These are phyloP conservation scores for Austroboletus niveus DNA, from an alignment of 1,284 basidiomycete genomes.

Conservation along the genomic window DNA sequence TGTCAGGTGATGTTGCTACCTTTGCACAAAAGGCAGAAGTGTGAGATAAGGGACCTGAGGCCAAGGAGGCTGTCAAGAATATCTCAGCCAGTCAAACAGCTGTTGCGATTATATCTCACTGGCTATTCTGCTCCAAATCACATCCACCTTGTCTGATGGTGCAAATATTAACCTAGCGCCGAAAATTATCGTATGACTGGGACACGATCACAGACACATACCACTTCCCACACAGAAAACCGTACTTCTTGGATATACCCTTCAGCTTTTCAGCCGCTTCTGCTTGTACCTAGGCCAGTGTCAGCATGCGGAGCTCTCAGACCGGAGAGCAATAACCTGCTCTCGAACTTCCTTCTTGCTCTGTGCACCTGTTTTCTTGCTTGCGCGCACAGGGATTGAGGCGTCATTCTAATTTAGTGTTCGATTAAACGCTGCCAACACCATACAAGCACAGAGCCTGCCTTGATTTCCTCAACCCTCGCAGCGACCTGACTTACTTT, in stretches of 20 bases:
- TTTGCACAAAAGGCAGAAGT: conserved; percentile 57
- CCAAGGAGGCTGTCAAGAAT: conserved; percentile 49
- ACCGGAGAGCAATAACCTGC: conserved; percentile 30
- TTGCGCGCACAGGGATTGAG: conserved; percentile 61
- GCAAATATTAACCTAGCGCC: conserved; percentile 59
- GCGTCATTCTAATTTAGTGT: conserved; percentile 50
- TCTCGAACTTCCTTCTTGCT: conserved; percentile 75
- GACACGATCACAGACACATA: conserved; percentile 21
- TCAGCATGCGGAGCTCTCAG: neutral
- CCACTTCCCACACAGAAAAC: conserved; percentile 67
- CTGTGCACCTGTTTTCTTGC: conserved; percentile 66
- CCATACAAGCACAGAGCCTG: conserved; percentile 16
- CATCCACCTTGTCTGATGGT: conserved; percentile 56
- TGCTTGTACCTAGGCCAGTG: conserved; percentile 47
- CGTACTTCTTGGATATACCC: conserved; percentile 52
- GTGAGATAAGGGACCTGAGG: conserved; percentile 56
- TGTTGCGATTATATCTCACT: conserved; percentile 33
- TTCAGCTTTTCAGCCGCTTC: conserved; percentile 57
- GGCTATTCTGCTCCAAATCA: conserved; percentile 57
- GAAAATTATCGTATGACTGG: neutral
- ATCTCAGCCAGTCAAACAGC: conserved; percentile 1
- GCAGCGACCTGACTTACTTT: conserved; percentile 57
- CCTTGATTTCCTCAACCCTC: conserved; percentile 60
- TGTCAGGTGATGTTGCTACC: conserved; percentile 58
- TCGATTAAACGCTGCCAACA: neutral